Conservation (phyloP, 1,284 basidiomycete species). For the Porogramme epimiltina region DNA sequence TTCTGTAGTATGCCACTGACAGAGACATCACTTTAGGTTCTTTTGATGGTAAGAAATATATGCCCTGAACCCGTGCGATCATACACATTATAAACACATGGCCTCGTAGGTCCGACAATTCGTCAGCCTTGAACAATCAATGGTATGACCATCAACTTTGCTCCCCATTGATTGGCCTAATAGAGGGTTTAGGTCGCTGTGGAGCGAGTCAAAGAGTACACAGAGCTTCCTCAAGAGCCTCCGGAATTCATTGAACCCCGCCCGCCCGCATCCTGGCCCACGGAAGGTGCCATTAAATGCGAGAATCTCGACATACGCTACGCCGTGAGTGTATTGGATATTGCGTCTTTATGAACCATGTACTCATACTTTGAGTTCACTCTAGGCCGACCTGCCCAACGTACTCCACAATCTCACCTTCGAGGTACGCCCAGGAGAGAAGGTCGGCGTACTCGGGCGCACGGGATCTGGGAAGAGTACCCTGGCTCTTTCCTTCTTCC, state of each 20-base stretch:
- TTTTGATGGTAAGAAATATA: slow-evolving; percentile 45
- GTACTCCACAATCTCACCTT: slow-evolving; percentile 87
- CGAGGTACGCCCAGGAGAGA: slow-evolving; percentile 75
- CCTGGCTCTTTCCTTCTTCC: slow-evolving; percentile 91
- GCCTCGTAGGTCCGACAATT: slow-evolving; percentile 56
- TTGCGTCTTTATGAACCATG: slow-evolving; percentile 11
- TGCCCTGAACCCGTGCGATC: neutral
- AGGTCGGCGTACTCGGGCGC: slow-evolving; percentile 87
- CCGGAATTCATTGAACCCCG: slow-evolving; percentile 84
- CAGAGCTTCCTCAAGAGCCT: slow-evolving; percentile 77
- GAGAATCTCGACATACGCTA: slow-evolving; percentile 85
- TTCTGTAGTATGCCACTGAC: too few relatives aligned
- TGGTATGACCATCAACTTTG: slow-evolving; percentile 52
- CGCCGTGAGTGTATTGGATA: slow-evolving; percentile 57
- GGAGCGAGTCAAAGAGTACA: slow-evolving; percentile 90
- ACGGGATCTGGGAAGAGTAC: slow-evolving; percentile 94
- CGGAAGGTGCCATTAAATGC: slow-evolving; percentile 75
- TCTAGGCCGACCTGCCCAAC: slow-evolving; percentile 77
- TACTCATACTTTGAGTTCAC: slow-evolving; percentile 53
- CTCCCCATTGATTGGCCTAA: slow-evolving; percentile 1
- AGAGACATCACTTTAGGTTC: too few relatives aligned
- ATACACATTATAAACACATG: too few relatives aligned
- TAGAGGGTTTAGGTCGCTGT: slow-evolving; percentile 66
- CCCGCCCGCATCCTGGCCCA: slow-evolving; percentile 82
- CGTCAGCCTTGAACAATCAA: slow-evolving; percentile 90